Evolutionary conservation across 768 basidiomycete genomes (phyloP).

Genomic region (Kwoniella pini): DNA sequence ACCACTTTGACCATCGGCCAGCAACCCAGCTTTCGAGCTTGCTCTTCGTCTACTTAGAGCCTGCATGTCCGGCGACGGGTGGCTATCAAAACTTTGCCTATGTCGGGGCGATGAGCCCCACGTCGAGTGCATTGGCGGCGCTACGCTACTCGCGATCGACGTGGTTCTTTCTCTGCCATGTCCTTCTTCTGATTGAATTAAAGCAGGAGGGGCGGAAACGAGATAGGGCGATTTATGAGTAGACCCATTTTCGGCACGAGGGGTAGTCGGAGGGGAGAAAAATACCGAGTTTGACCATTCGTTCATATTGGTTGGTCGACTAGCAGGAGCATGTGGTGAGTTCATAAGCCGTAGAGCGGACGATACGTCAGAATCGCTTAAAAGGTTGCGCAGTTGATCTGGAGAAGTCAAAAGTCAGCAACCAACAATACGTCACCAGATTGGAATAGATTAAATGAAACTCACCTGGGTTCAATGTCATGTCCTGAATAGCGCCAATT

Average conservation of each 20-base stretch:
- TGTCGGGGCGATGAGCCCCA: conserved; percentile 17
- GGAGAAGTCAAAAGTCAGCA: background rate
- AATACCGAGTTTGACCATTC: conserved; percentile 10
- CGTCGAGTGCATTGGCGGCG: conserved; percentile 9
- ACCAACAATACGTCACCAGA: no score
- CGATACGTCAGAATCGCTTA: conserved; percentile 37
- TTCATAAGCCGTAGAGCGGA: conserved; percentile 37
- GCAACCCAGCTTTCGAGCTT: conserved; percentile 17
- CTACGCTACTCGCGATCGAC: conserved; percentile 19
- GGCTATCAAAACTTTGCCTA: conserved; percentile 8
- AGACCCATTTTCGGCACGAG: background rate
- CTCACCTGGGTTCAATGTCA: conserved; percentile 33
- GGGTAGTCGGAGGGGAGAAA: conserved; percentile 17
- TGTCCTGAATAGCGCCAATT: conserved; percentile 17
- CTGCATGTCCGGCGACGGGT: background rate
- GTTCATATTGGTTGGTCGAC: conserved; percentile 10
- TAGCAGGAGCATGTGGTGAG: conserved; percentile 8
- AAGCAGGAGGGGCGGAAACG: conserved; percentile 41
- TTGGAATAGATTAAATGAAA: background rate
- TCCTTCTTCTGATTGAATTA: conserved; percentile 15
- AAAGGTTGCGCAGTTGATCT: conserved; percentile 45
- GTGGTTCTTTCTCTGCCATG: conserved; percentile 25
- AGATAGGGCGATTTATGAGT: conserved; percentile 31
- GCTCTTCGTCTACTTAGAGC: conserved; percentile 18
- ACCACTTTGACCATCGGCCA: conserved; percentile 22